Evolutionary conservation across 192 early-diverging fungal genomes (phyloP).

Genomic region (Backusella macrospora): DNA sequence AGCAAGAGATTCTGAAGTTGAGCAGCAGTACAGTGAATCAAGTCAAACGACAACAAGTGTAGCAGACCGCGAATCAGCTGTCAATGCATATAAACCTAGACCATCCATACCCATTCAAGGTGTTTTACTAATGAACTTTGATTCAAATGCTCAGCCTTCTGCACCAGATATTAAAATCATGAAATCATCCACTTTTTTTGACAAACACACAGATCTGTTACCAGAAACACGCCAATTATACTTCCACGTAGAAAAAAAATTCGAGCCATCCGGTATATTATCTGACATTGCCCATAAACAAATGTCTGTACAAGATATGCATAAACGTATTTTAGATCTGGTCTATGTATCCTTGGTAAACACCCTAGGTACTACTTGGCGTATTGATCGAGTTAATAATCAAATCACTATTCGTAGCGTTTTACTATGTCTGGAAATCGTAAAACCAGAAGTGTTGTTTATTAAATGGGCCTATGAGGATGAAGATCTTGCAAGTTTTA

Average conservation of each 20-base stretch:
- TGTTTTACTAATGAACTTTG: conserved; percentile 1
- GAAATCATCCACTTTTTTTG: conserved; percentile 9
- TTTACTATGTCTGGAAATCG: conserved; percentile 23
- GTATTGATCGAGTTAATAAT: conserved; percentile 2
- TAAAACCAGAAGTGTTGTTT: conserved; percentile 39
- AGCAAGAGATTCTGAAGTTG: conserved; percentile 11
- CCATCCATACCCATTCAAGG: conserved; percentile 24
- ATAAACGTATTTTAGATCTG: conserved; percentile 1
- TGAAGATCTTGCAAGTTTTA: conserved; percentile 65
- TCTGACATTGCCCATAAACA: background rate
- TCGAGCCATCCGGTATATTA: background rate
- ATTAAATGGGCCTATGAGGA: conserved; percentile 70
- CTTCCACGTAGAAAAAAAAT: conserved; percentile 14
- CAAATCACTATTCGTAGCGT: conserved; percentile 22
- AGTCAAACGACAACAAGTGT: background rate
- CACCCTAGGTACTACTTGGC: conserved; percentile 8
- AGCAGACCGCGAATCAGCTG: background rate
- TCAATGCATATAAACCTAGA: conserved; percentile 11
- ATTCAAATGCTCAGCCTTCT: background rate
- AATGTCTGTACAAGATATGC: conserved; percentile 3
- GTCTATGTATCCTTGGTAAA: conserved; percentile 1
- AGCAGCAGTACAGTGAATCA: background rate
- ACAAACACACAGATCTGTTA: background rate
- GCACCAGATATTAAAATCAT: conserved; percentile 20
- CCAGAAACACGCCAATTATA: conserved; percentile 17